Evolutionary conservation across 176 grass and related monocot genomes (phyloP), one percentile per base, ranked within the genome.

Genomic region (Panicum miliaceum): DNA sequence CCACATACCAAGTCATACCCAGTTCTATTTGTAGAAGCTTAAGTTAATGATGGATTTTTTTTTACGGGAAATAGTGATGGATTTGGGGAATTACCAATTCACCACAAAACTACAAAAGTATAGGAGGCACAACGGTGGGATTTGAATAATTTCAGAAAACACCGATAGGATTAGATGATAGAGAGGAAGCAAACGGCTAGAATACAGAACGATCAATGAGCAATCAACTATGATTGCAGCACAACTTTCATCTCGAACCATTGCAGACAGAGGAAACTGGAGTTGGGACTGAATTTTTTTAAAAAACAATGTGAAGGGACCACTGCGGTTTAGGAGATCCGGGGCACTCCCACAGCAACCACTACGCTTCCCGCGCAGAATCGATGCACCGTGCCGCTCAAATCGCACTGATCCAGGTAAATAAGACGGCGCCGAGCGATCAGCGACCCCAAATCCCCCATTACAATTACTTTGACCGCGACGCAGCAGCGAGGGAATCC

Each of bases 371-470:
- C 27, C 47, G 10, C 23, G 26, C 59, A 84, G 65, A 46, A 78
- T 73, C 79, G 50, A 41, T 3, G 47, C 26, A 12, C 27, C 36
- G 18, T 2, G 19, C 64, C 20, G 14, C 78, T 27, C 20, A 29
- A 78, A 23, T 68, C 73, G 56, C 66, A 15, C 45, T 43, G n/a
- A 40, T 68, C 59, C n/a, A 8, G 4, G n/a, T 16, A 23, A 82
- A 73, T 64, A 50, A n/a, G 10, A 15, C 20, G 20, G 1, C 50
- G 27, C 65, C 22, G 68, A 46, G 3, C 11, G 43, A 58, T 6
- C 51, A 12, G 43, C 18, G 36, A 26, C 20, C 59, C 68, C 13
- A 77, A 86, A 78, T 37, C 26, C 88, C 81, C 78, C 15, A 65
- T 32, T 34, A 84, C 63, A 64, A 57, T 29, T 23, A 84, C 62